These are phyloP conservation scores for Staphylotrichum tortipilum DNA, from an alignment of 495 filamentous ascomycete genomes.

Conservation along the genomic window DNA sequence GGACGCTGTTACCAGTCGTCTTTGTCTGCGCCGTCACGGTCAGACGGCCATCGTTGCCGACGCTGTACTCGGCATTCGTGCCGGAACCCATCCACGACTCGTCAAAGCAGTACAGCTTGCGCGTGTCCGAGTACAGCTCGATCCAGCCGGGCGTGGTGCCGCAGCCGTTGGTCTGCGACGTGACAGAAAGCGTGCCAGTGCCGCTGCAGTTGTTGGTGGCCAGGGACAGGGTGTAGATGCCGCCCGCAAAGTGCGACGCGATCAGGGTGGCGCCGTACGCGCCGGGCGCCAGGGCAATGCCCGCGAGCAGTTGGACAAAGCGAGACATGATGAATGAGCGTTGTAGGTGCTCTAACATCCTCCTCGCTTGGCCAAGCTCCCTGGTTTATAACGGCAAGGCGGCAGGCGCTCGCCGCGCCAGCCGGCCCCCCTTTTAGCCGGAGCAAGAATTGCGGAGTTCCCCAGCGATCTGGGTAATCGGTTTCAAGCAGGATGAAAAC, in stretches of 20 bases:
- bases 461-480: neutral
- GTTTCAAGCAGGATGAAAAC: conserved; percentile 1
- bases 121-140: conserved; percentile 34
- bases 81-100: conserved; percentile 39
- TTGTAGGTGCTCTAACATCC: neutral
- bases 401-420: neutral
- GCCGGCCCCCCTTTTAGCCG: conserved; percentile 7
- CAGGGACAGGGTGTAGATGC: conserved; percentile 32
- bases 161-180: conserved; percentile 25
- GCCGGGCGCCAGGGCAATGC: conserved; percentile 17
- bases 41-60: conserved; percentile 31
- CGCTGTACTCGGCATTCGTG: conserved; percentile 36
- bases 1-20: conserved; percentile 34
- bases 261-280: conserved; percentile 31
- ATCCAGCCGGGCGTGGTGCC: conserved; percentile 48
- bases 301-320: conserved; percentile 7
- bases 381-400: neutral
- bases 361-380: neutral
- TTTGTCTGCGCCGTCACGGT: conserved; percentile 25
- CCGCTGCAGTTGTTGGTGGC: conserved; percentile 17
- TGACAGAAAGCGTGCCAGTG: conserved; percentile 24
- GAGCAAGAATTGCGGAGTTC: conserved; percentile 5
- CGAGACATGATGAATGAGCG: conserved; percentile 1
- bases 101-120: conserved; percentile 52
- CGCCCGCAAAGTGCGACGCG: conserved; percentile 37